phyloP scores from a whole-genome alignment of 2,329 filamentous ascomycete species.

The Ceratocystis variospora region DNA sequence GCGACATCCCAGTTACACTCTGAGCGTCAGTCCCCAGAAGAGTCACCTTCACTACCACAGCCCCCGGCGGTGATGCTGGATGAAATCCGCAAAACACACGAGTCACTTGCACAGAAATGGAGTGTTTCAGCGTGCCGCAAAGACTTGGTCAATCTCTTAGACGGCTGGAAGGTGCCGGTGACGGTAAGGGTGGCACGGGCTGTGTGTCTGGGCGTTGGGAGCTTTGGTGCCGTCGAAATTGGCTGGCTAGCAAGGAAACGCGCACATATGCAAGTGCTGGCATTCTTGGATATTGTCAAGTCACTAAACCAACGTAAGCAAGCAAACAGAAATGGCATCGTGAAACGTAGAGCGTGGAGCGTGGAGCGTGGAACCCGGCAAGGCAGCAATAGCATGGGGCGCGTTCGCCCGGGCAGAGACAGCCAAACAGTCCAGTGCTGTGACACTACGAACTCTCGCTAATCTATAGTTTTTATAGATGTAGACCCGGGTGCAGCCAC shows the following conservation, averaged over 20 bases:
- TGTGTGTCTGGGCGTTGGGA: constrained; percentile 42
- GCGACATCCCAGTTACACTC: not conserved
- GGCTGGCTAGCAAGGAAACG: constrained; percentile 33
- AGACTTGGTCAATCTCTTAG: not conserved
- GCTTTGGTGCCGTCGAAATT: constrained; percentile 36
- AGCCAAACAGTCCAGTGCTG: no score
- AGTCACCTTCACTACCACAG: not conserved
- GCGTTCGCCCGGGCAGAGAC: not conserved
- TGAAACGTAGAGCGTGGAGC: not conserved
- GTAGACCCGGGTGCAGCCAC: constrained; percentile 10
- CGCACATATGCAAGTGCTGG: constrained; percentile 39
- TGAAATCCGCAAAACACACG: constrained; percentile 10
- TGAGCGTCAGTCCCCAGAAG: not conserved
- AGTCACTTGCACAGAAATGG: not conserved
- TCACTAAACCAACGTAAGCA: constrained; percentile 17
- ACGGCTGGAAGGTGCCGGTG: not conserved
- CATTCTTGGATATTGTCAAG: constrained; percentile 37
- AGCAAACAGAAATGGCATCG: not conserved
- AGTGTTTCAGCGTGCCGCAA: not conserved
- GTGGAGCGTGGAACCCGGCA: not conserved
- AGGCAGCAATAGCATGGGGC: not conserved
- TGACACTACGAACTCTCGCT: no score
- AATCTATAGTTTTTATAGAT: no score
- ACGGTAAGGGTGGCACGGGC: constrained; percentile 24
- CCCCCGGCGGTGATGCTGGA: not conserved